Base-by-base conservation (phyloP, 2,329 filamentous ascomycete genomes). In the Fusarium siculi region DNA sequence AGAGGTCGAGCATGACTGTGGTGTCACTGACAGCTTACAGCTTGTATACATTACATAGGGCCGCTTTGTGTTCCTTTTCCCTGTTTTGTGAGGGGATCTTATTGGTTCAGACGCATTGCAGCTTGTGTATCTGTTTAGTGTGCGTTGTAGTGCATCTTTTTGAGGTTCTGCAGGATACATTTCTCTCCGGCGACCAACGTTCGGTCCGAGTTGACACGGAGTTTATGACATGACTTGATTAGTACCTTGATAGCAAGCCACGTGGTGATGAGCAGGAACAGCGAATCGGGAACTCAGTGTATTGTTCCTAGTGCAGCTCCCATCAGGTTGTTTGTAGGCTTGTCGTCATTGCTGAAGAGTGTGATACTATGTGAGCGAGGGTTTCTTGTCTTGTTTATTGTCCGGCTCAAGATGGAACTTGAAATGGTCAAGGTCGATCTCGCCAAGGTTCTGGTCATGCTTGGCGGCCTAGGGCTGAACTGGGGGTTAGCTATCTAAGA, bases 11-110 rank as follows among this genome's bases (percentile, higher is more conserved):
- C 34, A 25, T n/a, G 63, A 32, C 18, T 44, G 21, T 30, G 39
- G 32, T 68, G 64, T 68, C 58, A 69, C 66, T 69, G 44, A 52
- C 49, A 54, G 28, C 39, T 30, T 63, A 50, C 34, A 47, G 46
- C 40, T 67, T 32, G 47, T 34, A 23, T n/a, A 34, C 39, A 25
- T 52, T n/a, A 34, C 44, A 19, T 40, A 55, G 28, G 16, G 18
- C 16, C 28, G 4, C 18, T 49, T 34, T 23, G 11, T 40, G 18
- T 36, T 46, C 36, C 10, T 14, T 50, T 63, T 39, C n/a, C 49
- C 28, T 50, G 32, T 37, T 43, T 49, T 19, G 16, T 15, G 23
- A 11, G 12, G 14, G n/a, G 14, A 4, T 2, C 9, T 44, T 10
- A 30, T 63, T 54, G 56, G 42, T 9, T 28, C 5, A 4, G 40